These are phyloP conservation scores for Populus deltoides DNA, from an alignment of 345 rosid species.

Conservation along the genomic window DNA sequence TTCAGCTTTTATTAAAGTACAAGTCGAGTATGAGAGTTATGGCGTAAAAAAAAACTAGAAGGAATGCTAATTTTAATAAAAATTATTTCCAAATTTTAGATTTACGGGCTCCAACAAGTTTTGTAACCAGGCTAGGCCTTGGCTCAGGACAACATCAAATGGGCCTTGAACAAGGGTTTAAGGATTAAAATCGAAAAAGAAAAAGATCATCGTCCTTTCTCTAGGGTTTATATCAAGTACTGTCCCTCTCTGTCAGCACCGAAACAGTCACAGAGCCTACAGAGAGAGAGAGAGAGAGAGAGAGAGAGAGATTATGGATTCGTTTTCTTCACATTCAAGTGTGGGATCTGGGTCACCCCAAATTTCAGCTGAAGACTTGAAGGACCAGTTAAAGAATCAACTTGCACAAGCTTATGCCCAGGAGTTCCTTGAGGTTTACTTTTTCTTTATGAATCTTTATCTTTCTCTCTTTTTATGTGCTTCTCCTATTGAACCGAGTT, in stretches of 20 bases:
- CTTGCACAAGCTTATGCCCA: conserved; percentile 82
- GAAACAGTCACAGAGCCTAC: background rate
- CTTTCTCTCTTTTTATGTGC: background rate
- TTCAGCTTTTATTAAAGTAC: no score
- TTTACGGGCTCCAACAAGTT: background rate
- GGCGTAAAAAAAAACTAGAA: no score
- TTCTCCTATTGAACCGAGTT: no score
- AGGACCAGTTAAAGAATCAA: conserved; percentile 66
- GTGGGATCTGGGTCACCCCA: conserved; percentile 44
- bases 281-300: background rate
- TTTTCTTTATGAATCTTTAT: background rate
- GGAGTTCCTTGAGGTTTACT: conserved; percentile 64
- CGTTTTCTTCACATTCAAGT: conserved; percentile 49
- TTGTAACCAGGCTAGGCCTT: background rate
- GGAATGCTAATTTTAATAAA: background rate
- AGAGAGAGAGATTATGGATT: conserved; percentile 43
- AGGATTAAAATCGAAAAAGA: background rate
- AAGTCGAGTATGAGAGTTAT: no score
- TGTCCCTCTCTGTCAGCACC: background rate
- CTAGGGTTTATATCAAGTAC: background rate
- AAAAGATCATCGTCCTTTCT: background rate
- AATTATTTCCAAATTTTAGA: no score
- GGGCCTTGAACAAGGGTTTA: background rate
- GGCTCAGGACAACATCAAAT: background rate
- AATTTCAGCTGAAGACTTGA: conserved; percentile 48